Evolutionary conservation across 257 asterid genomes (phyloP).

Genomic region (Solanum verrucosum): DNA sequence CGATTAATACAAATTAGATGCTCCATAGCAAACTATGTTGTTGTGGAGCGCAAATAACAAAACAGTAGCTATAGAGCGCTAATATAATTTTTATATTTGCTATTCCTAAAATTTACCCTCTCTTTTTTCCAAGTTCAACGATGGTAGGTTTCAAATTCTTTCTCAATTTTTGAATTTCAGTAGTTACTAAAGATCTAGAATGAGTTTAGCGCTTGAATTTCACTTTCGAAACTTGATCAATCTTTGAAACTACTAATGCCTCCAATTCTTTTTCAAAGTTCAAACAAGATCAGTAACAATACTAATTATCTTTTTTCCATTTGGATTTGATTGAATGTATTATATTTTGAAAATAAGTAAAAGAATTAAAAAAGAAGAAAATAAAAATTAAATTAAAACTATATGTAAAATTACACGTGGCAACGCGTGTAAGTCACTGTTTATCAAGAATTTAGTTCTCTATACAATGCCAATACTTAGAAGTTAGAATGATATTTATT

Average conservation of each 20-base stretch:
- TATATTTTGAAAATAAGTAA: neutral
- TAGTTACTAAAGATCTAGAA: neutral
- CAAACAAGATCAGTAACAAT: neutral
- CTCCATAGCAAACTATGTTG: too few species aligned
- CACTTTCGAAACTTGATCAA: too few species aligned
- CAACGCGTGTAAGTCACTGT: too few species aligned
- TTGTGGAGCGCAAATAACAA: too few species aligned
- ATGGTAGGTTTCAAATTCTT: neutral
- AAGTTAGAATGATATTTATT: too few species aligned
- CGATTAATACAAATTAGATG: too few species aligned
- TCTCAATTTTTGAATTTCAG: neutral
- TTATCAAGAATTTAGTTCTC: neutral
- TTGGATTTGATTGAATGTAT: neutral
- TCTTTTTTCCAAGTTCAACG: neutral
- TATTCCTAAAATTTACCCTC: too few species aligned
- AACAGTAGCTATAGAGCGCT: too few species aligned
- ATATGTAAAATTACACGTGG: neutral
- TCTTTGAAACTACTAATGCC: neutral
- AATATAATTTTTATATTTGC: too few species aligned
- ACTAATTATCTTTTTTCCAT: too few species aligned
- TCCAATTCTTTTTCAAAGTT: neutral
- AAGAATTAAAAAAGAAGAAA: too few species aligned
- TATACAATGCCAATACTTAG: neutral
- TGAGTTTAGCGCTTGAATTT: neutral
- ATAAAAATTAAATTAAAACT: too few species aligned